Evolutionary conservation across 2,329 filamentous ascomycete species (phyloP).

Genomic region (Ramichloridium luteum): DNA sequence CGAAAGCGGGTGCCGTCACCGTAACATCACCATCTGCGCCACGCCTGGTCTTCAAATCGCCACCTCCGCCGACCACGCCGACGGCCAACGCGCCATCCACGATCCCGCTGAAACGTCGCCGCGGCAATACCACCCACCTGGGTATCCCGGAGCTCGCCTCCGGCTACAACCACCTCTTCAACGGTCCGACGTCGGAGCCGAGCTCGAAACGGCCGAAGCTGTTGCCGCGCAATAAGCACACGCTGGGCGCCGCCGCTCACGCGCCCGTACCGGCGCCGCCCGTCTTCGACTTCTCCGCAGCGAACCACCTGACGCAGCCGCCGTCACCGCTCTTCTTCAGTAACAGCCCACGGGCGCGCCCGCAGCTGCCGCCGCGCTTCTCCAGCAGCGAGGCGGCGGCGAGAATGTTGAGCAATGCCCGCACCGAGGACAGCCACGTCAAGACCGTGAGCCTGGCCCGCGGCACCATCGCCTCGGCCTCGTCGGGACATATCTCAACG

Average conservation of each 20-base stretch:
- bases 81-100: background rate
- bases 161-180: no score
- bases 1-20: no score
- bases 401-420: conserved; percentile 44
- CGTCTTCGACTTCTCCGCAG: conserved; percentile 1
- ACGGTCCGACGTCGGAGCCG: conserved; percentile 9
- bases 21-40: no score
- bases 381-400: conserved; percentile 45
- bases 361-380: conserved; percentile 41
- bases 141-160: no score
- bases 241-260: conserved; percentile 12
- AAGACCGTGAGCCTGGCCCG: conserved; percentile 41
- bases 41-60: no score
- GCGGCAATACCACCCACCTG: background rate
- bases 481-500: background rate
- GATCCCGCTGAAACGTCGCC: background rate
- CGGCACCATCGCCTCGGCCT: conserved; percentile 27
- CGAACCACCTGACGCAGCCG: conserved; percentile 24
- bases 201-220: conserved; percentile 12
- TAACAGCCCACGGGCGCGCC: conserved; percentile 31
- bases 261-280: conserved; percentile 2
- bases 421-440: conserved; percentile 36
- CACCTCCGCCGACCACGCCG: no score
- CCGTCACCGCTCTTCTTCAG: conserved; percentile 44
- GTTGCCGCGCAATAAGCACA: conserved; percentile 12